Conservation (phyloP, 768 basidiomycete genomes). For the Mycena floridula region DNA sequence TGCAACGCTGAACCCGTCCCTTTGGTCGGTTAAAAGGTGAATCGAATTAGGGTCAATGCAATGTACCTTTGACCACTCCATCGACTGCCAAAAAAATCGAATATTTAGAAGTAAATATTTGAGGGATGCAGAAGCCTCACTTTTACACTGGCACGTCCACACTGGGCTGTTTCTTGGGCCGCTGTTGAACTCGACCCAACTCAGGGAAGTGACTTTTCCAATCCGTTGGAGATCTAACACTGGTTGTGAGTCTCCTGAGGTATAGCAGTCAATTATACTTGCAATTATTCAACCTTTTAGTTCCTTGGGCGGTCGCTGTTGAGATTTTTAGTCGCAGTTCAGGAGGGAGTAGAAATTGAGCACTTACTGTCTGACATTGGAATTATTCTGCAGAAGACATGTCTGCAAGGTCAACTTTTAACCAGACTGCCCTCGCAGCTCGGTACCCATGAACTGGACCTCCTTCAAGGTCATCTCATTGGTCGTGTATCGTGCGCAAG, state of each 20-base stretch:
- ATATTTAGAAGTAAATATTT: conserved; percentile 3
- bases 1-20: conserved; percentile 44
- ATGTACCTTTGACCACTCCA: conserved; percentile 36
- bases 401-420: no score
- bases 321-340: not conserved
- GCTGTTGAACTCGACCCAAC: conserved; percentile 43
- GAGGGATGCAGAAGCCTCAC: conserved; percentile 25
- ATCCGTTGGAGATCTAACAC: conserved; percentile 48
- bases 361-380: not conserved
- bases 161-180: conserved; percentile 39
- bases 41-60: no score
- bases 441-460: no score
- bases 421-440: no score
- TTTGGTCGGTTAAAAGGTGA: no score
- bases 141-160: conserved; percentile 59
- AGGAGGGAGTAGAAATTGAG: not conserved
- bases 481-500: no score
- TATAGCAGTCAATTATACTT: conserved; percentile 8
- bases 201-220: conserved; percentile 35
- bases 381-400: no score
- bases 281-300: conserved; percentile 34
- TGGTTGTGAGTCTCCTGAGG: not conserved
- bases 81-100: conserved; percentile 34
- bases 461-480: no score
- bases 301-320: conserved; percentile 15